Evolutionary conservation across 768 basidiomycete species (phyloP), one percentile per base, ranked within the genome.

Genomic region (Suillus cothurnatus): DNA sequence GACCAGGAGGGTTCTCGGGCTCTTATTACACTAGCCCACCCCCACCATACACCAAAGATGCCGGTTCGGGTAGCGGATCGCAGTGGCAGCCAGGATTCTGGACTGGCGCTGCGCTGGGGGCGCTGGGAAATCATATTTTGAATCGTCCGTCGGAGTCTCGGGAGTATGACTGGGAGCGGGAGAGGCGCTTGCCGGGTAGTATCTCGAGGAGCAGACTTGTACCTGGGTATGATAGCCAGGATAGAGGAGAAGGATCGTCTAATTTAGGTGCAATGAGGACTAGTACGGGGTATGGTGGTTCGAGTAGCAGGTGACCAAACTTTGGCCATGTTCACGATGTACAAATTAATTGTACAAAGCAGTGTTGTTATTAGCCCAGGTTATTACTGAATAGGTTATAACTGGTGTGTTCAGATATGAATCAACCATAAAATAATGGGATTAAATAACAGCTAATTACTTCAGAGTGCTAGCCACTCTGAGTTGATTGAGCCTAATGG

Each of bases 211-310:
- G 73, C 59, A 68, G 74, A 64, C 62, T 64, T 12, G 38, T 67
- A 26, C n/a, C 34, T 49, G 68, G 69, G 58, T 52, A 72, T 57
- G 68, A 65, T 64, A 66, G 60, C 6, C 67, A 71, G 26, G 88
- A 90, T 71, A 80, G 90, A 64, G 88, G 87, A 7, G 90, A 91
- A 72, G 90, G 91, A 7, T 74, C 87, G 19, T 92, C 90, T 31
- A 86, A 82, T 72, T 71, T 92, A 56, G 93, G 92, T 7, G 67
- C 84, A 28, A 88, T 91, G 84, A 84, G 93, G 73, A 80, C 85
- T 41, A 92, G 92, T 71, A 91, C 92, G 19, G 94, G 92, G 0
- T 85, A 90, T 63, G 94, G 94, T 36, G 88, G 93, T 32, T 91
- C 93, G 5, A 87, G 77, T 66, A 88, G 89, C 32, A 82, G 93